Base-by-base conservation (phyloP, 768 basidiomycete genomes). In the Tylopilus felleus region DNA sequence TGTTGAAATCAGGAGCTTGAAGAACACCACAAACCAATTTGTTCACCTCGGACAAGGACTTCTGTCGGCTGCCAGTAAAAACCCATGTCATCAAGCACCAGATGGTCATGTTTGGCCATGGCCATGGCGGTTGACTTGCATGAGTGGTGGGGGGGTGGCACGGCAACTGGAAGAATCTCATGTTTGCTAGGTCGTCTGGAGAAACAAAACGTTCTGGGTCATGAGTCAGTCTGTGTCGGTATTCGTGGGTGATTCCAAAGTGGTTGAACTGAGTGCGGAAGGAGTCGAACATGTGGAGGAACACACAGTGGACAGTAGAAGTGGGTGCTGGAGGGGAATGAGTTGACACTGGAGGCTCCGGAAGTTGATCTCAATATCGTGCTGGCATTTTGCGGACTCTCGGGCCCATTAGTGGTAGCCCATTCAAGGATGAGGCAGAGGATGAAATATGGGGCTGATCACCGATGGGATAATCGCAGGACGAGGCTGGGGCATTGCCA, bases 81-180 rank as follows among this genome's bases (percentile, higher is more conserved):
- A 33, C 45, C 60, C 57, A 60, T 3, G 22, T 22, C 54, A 61
- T 60, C 1, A 61, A 14, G 14, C 27, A 25, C 54, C 54, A 61
- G 5, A 56, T 51, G 0, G 38, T 39, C 55, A 61, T 61, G 39
- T 54, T 61, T 25, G 4, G 19, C 54, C 58, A 61, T 9, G 58
- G 60, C 60, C 60, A 61, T 7, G 60, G 58, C 36, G 35, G 3
- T 8, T 12, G 10, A 6, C 2, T 27, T 27, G 25, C 5, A 25
- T 21, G 44, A 33, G 31, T 33, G 31, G 31, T 33, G 31, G 31
- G 31, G 4, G 31, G 31, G 31, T 33, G 31, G 31, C 31, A 33
- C 12, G 12, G 31, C 31, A 13, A 33, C 31, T 33, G 31, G 31
- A 33, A 33, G 31, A 12, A 33, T 33, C 31, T 33, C 12, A 12